These are phyloP conservation scores for Aureobasidium vineae DNA, from an alignment of 2,329 filamentous ascomycete genomes.

Conservation along the genomic window DNA sequence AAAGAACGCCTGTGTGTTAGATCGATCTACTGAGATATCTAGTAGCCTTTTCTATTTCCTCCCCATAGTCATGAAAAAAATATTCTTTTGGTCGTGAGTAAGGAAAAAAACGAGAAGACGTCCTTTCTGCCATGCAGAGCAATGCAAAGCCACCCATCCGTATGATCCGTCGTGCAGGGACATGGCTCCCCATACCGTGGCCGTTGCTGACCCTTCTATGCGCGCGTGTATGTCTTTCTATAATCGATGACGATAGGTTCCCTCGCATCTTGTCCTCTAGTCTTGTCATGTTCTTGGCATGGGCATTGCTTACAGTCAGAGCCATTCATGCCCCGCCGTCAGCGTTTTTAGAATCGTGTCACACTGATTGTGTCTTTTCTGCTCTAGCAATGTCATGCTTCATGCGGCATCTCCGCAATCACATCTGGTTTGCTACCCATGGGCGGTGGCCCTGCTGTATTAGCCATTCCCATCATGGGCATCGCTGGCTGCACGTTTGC, in stretches of 20 bases:
- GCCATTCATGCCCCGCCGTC: not conserved
- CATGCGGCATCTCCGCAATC: constrained; percentile 28
- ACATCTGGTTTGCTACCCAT: constrained; percentile 23
- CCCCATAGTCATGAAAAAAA: not conserved
- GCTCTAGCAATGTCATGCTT: constrained; percentile 23
- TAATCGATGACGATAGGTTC: not conserved
- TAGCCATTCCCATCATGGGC: constrained; percentile 16
- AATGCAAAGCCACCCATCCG: not conserved
- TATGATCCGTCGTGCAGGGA: not conserved
- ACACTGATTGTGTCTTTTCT: not conserved
- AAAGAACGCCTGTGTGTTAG: not conserved
- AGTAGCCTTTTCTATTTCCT: not conserved
- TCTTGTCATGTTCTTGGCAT: not conserved
- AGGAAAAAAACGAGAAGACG: not conserved
- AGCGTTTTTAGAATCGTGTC: not conserved
- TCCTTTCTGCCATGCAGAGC: not conserved
- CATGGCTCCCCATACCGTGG: not conserved
- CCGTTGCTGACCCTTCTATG: constrained; percentile 1
- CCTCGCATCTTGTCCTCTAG: not conserved
- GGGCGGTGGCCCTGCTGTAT: constrained; percentile 1
- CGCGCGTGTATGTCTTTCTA: not conserved
- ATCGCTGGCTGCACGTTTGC: constrained; percentile 1
- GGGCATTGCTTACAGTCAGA: not conserved
- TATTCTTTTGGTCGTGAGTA: not conserved
- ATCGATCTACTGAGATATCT: not conserved